Conservation (phyloP, 345 rosid genomes). For the Kernera saxatilis region DNA sequence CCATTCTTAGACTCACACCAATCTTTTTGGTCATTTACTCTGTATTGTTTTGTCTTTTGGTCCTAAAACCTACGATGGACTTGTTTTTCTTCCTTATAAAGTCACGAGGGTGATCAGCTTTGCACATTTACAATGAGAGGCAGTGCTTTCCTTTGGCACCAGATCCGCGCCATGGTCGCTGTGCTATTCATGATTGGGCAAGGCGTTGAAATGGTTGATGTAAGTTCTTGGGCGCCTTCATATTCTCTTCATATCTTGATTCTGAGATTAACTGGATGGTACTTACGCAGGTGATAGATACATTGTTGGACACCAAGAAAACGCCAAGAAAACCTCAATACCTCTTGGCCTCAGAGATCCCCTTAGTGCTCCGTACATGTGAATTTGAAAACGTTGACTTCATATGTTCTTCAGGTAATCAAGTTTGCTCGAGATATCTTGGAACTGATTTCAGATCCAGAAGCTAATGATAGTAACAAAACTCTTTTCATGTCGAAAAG, state of each 20-base stretch:
- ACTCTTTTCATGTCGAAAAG: slow-evolving; percentile 31
- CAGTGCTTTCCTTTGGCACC: slow-evolving; percentile 95
- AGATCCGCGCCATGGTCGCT: slow-evolving; percentile 86
- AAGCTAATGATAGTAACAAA: background rate
- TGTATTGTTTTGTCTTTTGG: background rate
- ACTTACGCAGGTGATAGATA: slow-evolving; percentile 55
- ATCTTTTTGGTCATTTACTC: background rate
- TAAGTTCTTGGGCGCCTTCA: slow-evolving; percentile 36
- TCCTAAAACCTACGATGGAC: background rate
- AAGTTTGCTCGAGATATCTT: background rate
- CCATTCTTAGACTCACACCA: background rate
- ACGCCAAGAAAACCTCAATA: slow-evolving; percentile 80
- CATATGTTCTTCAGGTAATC: slow-evolving; percentile 68
- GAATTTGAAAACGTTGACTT: slow-evolving; percentile 66
- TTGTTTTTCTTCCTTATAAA: slow-evolving; percentile 26
- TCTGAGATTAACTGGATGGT: background rate
- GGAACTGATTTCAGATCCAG: background rate
- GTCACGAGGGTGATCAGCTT: slow-evolving; percentile 62
- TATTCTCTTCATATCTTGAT: background rate
- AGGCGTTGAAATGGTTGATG: slow-evolving; percentile 74
- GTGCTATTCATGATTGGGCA: slow-evolving; percentile 92
- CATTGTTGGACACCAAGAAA: slow-evolving; percentile 53
- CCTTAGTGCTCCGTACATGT: slow-evolving; percentile 74
- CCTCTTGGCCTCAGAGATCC: slow-evolving; percentile 74
- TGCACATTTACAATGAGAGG: slow-evolving; percentile 67